These are phyloP conservation scores for Schwanniomyces etchellsii DNA, from an alignment of 1,139 yeast genomes.

Conservation along the genomic window DNA sequence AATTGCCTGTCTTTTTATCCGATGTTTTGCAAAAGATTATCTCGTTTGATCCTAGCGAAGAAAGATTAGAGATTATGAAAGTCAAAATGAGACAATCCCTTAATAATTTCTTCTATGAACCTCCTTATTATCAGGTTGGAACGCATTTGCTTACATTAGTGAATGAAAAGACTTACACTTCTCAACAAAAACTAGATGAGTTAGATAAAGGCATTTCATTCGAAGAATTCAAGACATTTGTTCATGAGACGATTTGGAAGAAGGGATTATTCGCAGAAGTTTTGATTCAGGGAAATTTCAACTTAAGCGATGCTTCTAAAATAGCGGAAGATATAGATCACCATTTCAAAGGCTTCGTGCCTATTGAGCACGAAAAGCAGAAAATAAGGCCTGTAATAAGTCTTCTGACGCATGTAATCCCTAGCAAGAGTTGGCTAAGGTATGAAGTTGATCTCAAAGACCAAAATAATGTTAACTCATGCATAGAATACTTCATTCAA, in stretches of 20 bases:
- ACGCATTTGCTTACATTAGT: slow-evolving; percentile 54
- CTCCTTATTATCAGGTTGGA: slow-evolving; percentile 74
- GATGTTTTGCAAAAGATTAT: slow-evolving; percentile 52
- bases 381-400: slow-evolving; percentile 19
- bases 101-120: slow-evolving; percentile 66
- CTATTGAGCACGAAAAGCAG: slow-evolving; percentile 37
- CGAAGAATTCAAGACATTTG: slow-evolving; percentile 44
- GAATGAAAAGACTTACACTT: slow-evolving; percentile 65
- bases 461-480: slow-evolving; percentile 71
- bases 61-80: slow-evolving; percentile 62
- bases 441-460: slow-evolving; percentile 56
- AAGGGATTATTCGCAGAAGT: slow-evolving; percentile 58
- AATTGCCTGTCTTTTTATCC: slow-evolving; percentile 56
- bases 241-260: slow-evolving; percentile 34
- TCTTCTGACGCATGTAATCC: slow-evolving; percentile 34
- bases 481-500: slow-evolving; percentile 75
- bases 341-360: slow-evolving; percentile 16
- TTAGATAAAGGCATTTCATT: slow-evolving; percentile 38
- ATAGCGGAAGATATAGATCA: slow-evolving; percentile 17
- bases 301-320: slow-evolving; percentile 44
- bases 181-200: slow-evolving; percentile 55
- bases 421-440: slow-evolving; percentile 36
- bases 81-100: slow-evolving; percentile 58
- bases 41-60: slow-evolving; percentile 46
- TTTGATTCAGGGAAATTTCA: slow-evolving; percentile 75